These are phyloP conservation scores for Fusarium veterinarium DNA, from an alignment of 2,329 filamentous ascomycete genomes.

Conservation along the genomic window DNA sequence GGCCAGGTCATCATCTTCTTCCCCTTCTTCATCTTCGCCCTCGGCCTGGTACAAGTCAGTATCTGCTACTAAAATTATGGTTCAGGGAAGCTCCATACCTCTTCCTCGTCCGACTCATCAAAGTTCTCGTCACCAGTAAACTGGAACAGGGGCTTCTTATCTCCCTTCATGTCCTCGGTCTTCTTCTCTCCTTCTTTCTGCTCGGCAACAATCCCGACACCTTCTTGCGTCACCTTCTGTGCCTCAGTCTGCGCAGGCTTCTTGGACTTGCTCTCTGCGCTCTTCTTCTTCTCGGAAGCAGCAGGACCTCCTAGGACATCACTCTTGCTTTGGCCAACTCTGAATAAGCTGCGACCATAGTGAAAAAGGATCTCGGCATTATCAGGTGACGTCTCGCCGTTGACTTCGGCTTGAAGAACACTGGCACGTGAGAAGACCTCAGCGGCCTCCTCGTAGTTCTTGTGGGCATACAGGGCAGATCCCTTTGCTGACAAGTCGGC, in stretches of 20 bases:
- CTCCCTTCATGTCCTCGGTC: slow-evolving; percentile 54
- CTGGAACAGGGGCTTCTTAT: slow-evolving; percentile 85
- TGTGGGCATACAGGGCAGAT: slow-evolving; percentile 86
- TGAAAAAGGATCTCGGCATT: slow-evolving; percentile 96
- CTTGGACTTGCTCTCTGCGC: slow-evolving; percentile 47
- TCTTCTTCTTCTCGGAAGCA: slow-evolving; percentile 61
- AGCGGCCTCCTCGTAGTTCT: slow-evolving; percentile 86
- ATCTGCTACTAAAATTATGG: background rate
- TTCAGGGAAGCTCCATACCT: slow-evolving; percentile 49
- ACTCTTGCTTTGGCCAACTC: slow-evolving; percentile 92
- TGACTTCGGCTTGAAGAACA: slow-evolving; percentile 88
- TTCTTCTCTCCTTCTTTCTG: slow-evolving; percentile 57
- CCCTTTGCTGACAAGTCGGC: slow-evolving; percentile 84
- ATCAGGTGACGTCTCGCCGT: slow-evolving; percentile 89
- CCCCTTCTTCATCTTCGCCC: slow-evolving; percentile 60
- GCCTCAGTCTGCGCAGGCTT: slow-evolving; percentile 55
- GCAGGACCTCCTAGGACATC: slow-evolving; percentile 91
- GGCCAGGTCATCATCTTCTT: slow-evolving; percentile 78
- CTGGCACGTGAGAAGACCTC: slow-evolving; percentile 91
- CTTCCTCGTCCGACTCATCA: slow-evolving; percentile 82
- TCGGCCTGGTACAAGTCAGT: slow-evolving; percentile 47
- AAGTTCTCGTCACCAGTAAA: slow-evolving; percentile 96
- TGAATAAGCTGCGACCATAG: slow-evolving; percentile 94
- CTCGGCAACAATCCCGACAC: slow-evolving; percentile 57
- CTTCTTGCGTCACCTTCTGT: slow-evolving; percentile 60